These are phyloP conservation scores for Alternaria hordeiaustralica DNA, from an alignment of 2,329 filamentous ascomycete genomes.

Conservation along the genomic window DNA sequence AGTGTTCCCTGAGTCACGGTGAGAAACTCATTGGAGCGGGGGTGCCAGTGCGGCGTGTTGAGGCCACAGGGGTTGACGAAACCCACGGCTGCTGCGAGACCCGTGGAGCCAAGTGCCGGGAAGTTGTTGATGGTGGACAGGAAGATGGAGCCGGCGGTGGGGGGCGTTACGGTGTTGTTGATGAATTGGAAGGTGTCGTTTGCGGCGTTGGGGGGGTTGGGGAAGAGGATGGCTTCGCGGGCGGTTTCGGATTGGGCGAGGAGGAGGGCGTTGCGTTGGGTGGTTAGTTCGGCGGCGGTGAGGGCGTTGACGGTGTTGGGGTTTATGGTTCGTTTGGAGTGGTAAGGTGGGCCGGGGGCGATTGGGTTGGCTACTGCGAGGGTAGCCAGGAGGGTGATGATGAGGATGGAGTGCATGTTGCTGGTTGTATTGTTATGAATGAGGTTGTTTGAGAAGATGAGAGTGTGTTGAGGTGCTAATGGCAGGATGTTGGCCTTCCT, in stretches of 20 bases:
- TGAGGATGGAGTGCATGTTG: slow-evolving; percentile 14
- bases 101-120: slow-evolving; percentile 62
- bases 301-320: slow-evolving; percentile 25
- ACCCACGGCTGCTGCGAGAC: slow-evolving; percentile 59
- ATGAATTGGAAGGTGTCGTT: slow-evolving; percentile 32
- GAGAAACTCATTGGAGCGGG: slow-evolving; percentile 50
- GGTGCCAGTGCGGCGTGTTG: slow-evolving; percentile 52
- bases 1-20: slow-evolving; percentile 48
- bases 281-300: slow-evolving; percentile 18
- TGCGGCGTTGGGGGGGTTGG: slow-evolving; percentile 22
- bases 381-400: slow-evolving; percentile 14
- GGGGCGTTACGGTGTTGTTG: slow-evolving; percentile 44
- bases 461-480: background rate
- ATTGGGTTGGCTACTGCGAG: slow-evolving; percentile 16
- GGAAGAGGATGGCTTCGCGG: slow-evolving; percentile 26
- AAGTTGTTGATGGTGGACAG: slow-evolving; percentile 64
- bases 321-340: slow-evolving; percentile 17
- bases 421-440: background rate
- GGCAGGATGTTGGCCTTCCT: background rate
- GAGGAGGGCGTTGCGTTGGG: slow-evolving; percentile 21
- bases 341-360: slow-evolving; percentile 3
- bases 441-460: background rate
- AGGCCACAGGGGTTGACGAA: slow-evolving; percentile 61
- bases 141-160: slow-evolving; percentile 57
- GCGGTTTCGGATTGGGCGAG: slow-evolving; percentile 22